Conservation (phyloP, 1,284 basidiomycete genomes). For the Pseudomicrostroma phylloplanum region DNA sequence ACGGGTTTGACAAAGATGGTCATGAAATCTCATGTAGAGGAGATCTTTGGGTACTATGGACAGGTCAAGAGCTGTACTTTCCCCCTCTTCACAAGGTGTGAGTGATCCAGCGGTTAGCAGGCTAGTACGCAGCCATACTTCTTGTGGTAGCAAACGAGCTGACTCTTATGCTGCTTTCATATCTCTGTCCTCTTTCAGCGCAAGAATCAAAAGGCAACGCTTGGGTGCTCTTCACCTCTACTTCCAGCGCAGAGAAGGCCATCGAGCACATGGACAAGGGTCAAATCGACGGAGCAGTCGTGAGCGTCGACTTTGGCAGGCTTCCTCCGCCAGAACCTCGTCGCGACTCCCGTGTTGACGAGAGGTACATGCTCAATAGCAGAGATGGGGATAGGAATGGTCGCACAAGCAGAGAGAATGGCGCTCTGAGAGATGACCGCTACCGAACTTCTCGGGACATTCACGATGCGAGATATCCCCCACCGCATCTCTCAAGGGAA, state of each 20-base stretch:
- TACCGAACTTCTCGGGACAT: too few species aligned
- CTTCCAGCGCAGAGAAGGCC: slow-evolving; percentile 23
- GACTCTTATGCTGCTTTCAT: too few species aligned
- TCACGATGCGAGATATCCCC: too few species aligned
- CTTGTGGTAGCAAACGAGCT: not conserved
- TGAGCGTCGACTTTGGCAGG: slow-evolving; percentile 14
- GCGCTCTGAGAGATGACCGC: too few species aligned
- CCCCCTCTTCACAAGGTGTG: not conserved
- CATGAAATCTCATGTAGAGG: not conserved
- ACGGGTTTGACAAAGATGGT: slow-evolving; percentile 2
- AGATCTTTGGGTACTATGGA: not conserved
- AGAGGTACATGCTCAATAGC: too few species aligned
- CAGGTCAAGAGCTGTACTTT: not conserved
- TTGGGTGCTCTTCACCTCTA: slow-evolving; percentile 17
- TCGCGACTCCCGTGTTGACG: not conserved
- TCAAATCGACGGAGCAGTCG: slow-evolving; percentile 31
- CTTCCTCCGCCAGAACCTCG: not conserved
- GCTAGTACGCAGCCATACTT: not conserved
- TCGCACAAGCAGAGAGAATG: too few species aligned
- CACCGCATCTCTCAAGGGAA: too few species aligned
- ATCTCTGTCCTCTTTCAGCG: not conserved
- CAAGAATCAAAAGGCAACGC: slow-evolving; percentile 9
- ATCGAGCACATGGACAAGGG: slow-evolving; percentile 31
- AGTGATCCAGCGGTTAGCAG: not conserved
- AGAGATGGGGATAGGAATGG: too few species aligned